A percentile compares a stretch with the other conserved stretches of the same genome.
Conservation (phyloP, 257 asterid genomes). For the Solanum phureja region DNA sequence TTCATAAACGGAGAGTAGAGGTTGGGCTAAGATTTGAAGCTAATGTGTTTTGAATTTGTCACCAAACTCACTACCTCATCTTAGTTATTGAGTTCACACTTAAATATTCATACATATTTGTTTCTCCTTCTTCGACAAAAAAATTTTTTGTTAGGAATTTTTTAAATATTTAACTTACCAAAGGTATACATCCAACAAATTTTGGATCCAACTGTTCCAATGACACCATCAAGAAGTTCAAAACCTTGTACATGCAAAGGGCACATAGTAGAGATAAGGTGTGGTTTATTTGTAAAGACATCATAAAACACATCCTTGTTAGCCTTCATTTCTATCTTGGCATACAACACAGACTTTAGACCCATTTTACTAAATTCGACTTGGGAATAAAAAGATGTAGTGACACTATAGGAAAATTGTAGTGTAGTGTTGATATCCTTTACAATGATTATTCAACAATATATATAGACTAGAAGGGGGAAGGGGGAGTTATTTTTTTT, state of each 20-base stretch:
- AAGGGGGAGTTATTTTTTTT: background rate
- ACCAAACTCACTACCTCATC: background rate
- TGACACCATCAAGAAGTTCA: constrained; percentile 5
- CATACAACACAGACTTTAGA: background rate
- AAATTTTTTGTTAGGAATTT: background rate
- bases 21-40: background rate
- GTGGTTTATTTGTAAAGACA: constrained; percentile 1
- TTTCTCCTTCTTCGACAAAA: background rate
- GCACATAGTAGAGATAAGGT: background rate
- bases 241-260: constrained; percentile 1
- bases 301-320: background rate
- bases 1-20: background rate
- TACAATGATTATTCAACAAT: background rate
- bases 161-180: background rate
- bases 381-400: background rate
- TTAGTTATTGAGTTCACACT: background rate
- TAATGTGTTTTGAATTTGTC: background rate
- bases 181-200: constrained; percentile 5
- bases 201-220: constrained; percentile 2
- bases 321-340: background rate
- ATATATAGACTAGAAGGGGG: background rate
- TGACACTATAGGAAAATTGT: background rate
- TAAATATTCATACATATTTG: too few species aligned
- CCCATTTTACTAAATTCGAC: background rate
- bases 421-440: background rate